A percentile compares a stretch with the other conserved stretches of the same genome.
Evolutionary conservation across 2,329 filamentous ascomycete genomes (phyloP).

Genomic region (Onygenales sp.): DNA sequence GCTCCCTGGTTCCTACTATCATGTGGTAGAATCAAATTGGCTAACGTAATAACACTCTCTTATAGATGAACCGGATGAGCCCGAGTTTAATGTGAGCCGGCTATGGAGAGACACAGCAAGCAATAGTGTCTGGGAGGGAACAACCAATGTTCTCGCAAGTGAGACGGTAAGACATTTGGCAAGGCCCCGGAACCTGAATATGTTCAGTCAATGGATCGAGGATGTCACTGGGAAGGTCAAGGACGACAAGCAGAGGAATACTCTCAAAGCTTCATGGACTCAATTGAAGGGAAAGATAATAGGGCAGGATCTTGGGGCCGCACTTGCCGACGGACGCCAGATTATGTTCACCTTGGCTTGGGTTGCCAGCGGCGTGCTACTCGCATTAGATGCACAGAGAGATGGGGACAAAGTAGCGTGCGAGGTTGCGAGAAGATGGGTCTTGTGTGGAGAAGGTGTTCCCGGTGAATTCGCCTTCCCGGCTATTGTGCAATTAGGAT

Average conservation of each 20-base stretch:
- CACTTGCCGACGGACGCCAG: conserved; percentile 19
- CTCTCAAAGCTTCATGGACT: neutral
- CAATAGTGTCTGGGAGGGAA: conserved; percentile 57
- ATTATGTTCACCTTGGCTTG: conserved; percentile 27
- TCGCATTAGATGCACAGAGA: conserved; percentile 28
- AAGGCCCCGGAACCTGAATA: conserved; percentile 9
- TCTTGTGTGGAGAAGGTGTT: conserved; percentile 19
- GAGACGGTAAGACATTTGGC: conserved; percentile 32
- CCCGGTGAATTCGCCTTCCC: conserved; percentile 18
- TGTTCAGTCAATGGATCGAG: conserved; percentile 32
- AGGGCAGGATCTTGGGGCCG: conserved; percentile 7
- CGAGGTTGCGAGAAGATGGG: conserved; percentile 30
- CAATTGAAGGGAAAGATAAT: conserved; percentile 1
- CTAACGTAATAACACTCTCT: too few species aligned
- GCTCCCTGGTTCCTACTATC: too few species aligned
- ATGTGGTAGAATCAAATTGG: too few species aligned
- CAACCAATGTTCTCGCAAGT: conserved; percentile 56
- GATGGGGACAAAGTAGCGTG: conserved; percentile 22
- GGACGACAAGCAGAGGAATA: conserved; percentile 6
- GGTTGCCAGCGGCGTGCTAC: conserved; percentile 25
- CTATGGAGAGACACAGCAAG: conserved; percentile 50
- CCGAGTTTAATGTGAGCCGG: conserved; percentile 50
- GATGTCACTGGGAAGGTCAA: conserved; percentile 28
- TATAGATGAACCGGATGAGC: conserved; percentile 33
- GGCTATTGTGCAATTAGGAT: conserved; percentile 14